Percentiles rank a stretch among this genome's conserved stretches.
Evolutionary conservation across 148 eudicot genomes (phyloP).

Genomic region (Fagopyrum tataricum): DNA sequence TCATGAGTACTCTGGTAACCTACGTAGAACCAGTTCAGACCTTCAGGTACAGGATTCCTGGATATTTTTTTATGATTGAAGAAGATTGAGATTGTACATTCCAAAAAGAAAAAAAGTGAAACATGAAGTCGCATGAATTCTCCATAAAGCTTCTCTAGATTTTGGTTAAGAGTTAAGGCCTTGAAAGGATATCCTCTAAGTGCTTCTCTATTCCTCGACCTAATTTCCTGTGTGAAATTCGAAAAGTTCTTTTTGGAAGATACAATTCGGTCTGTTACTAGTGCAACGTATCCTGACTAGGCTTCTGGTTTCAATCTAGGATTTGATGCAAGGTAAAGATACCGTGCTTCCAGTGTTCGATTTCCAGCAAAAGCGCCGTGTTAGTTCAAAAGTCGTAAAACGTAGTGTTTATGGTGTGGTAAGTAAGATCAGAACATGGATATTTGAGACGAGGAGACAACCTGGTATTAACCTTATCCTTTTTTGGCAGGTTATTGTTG

Average conservation of each 20-base stretch:
- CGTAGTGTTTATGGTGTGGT: constrained; percentile 84
- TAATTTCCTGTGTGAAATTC: not conserved
- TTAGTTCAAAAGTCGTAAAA: constrained; percentile 58
- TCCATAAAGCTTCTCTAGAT: not conserved
- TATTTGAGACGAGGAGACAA: not conserved
- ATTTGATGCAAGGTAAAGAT: constrained; percentile 79
- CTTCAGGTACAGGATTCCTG: not conserved
- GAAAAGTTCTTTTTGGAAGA: not conserved
- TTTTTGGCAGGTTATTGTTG: constrained; percentile 76
- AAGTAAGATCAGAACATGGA: constrained; percentile 18
- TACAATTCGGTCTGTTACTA: not conserved
- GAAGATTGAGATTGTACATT: not conserved
- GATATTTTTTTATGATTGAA: not conserved
- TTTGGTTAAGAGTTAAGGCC: not conserved
- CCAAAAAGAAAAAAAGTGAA: no score
- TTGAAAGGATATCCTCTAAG: not conserved
- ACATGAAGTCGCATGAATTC: not conserved
- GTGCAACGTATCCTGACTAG: not conserved
- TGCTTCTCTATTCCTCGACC: not conserved
- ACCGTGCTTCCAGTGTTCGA: constrained; percentile 66
- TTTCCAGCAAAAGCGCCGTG: constrained; percentile 75
- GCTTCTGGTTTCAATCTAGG: constrained; percentile 41
- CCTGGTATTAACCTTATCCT: constrained; percentile 2
- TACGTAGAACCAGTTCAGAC: not conserved
- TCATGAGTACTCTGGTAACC: no score